Conservation (phyloP, 1,284 basidiomycete genomes). For the Papiliotrema nemorosa region DNA sequence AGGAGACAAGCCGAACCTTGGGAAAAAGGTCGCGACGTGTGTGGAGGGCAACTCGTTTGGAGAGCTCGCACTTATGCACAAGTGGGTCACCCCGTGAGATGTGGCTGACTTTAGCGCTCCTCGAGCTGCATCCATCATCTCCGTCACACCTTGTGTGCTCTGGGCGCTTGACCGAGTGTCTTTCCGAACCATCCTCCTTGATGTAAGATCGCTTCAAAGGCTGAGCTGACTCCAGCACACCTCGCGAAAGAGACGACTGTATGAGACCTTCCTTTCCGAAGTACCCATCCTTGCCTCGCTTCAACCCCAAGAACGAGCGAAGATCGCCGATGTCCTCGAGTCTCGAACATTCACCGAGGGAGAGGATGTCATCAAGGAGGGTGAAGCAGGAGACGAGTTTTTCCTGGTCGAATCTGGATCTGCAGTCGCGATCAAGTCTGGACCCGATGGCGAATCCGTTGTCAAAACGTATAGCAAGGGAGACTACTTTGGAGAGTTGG, state of each 20-base stretch:
- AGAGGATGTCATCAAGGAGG: slow-evolving; percentile 81
- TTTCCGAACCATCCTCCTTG: slow-evolving; percentile 95
- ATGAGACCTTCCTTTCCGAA: slow-evolving; percentile 90
- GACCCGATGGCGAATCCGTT: slow-evolving; percentile 59
- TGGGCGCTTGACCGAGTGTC: slow-evolving; percentile 97
- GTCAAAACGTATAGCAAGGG: slow-evolving; percentile 80
- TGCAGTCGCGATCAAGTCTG: slow-evolving; percentile 77
- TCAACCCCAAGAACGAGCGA: slow-evolving; percentile 82
- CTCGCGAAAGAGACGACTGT: slow-evolving; percentile 84
- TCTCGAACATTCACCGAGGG: slow-evolving; percentile 78
- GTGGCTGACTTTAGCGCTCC: slow-evolving; percentile 58
- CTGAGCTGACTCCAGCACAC: slow-evolving; percentile 53
- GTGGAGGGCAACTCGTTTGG: slow-evolving; percentile 86
- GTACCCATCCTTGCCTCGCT: slow-evolving; percentile 85
- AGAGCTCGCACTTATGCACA: slow-evolving; percentile 97
- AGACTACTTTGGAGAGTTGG: slow-evolving; percentile 96
- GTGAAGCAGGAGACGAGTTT: slow-evolving; percentile 94
- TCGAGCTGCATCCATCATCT: slow-evolving; percentile 87
- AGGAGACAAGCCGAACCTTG: slow-evolving; percentile 56
- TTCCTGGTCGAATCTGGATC: slow-evolving; percentile 94
- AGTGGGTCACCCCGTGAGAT: slow-evolving; percentile 47
- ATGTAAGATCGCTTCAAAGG: slow-evolving; percentile 44
- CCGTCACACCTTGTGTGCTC: slow-evolving; percentile 76
- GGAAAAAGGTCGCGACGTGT: slow-evolving; percentile 81
- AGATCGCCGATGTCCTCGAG: slow-evolving; percentile 92